Evolutionary conservation across 1,139 yeast genomes (phyloP), one percentile per base, ranked within the genome.

Genomic region (Zhuliangozyma blackwelliae): DNA sequence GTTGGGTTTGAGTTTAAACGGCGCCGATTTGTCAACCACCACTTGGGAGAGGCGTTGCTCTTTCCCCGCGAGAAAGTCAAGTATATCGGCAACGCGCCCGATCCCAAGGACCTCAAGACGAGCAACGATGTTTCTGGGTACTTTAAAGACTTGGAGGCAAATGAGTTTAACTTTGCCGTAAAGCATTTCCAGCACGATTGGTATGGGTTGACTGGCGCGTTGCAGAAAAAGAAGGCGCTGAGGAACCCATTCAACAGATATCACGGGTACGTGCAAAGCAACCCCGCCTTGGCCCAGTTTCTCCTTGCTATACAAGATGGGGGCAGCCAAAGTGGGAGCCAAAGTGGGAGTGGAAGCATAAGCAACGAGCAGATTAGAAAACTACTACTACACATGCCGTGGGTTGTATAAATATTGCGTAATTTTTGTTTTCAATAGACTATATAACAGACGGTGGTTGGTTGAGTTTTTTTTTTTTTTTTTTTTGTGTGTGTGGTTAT

Each of bases 1-100:
- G 73, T 80, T 6, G 95, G 95, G 3, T 84, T 84, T 54, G 88
- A 78, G 35, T 87, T 87, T 58, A 87, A 87, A 50, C 59, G 76
- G 36, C 52, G 57, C 12, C 62, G 96, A 36, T 86, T 85, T 50
- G 38, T 73, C 10, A 51, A 71, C 0, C 57, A 68, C 28, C 96
- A 87, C 59, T 65, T 83, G 29, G 34, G 41, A 5, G 52, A 57
- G 22, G 80, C 82, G 0, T 50, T 82, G 35, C 52, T 54, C 5
- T 68, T 61, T 41, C 69, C 75, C 0, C 32, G 38, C 1, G 49
- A 48, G 0, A 51, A 48, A 9, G 65, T 74, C 2, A 48, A 59
- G 3, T 86, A 82, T 51, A 54, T 80, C 27, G 88, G 92, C 0
- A 68, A 77, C 39, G 72, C 77, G n/a, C 95, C 89, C 2, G 49